A percentile compares a stretch with the other conserved stretches of the same genome.
Evolutionary conservation across 371 early-diverging fungal species (phyloP).

Genomic region (Apophysomyces sp.): DNA sequence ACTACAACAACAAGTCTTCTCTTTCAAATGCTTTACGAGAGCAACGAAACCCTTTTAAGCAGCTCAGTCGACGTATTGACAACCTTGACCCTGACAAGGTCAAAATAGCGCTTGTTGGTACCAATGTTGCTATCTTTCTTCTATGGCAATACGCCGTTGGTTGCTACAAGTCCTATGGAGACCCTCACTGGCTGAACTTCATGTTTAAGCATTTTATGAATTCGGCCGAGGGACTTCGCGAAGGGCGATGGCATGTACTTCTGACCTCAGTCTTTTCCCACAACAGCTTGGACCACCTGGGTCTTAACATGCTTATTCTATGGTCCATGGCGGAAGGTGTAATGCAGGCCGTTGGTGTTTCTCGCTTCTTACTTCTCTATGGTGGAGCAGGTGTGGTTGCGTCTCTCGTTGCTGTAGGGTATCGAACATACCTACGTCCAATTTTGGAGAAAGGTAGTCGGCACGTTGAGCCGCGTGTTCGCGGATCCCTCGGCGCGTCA

Average conservation of each 20-base stretch:
- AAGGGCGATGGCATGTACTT: slow-evolving; percentile 48
- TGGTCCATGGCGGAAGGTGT: slow-evolving; percentile 46
- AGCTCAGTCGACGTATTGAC: slow-evolving; percentile 26
- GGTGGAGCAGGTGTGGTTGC: slow-evolving; percentile 35
- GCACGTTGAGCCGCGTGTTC: background rate
- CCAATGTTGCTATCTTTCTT: slow-evolving; percentile 48
- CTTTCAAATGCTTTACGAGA: slow-evolving; percentile 20
- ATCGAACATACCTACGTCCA: slow-evolving; percentile 37
- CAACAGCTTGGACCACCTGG: slow-evolving; percentile 44
- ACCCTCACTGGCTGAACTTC: slow-evolving; percentile 37
- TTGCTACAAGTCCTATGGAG: slow-evolving; percentile 44
- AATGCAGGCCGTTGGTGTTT: slow-evolving; percentile 37
- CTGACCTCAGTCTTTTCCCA: slow-evolving; percentile 55
- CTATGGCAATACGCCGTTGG: slow-evolving; percentile 57
- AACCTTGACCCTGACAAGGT: slow-evolving; percentile 37
- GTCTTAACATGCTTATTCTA: slow-evolving; percentile 54
- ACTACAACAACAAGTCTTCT: slow-evolving; percentile 20
- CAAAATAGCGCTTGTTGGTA: slow-evolving; percentile 44
- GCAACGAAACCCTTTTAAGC: slow-evolving; percentile 22
- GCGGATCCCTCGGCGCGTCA: slow-evolving; percentile 45
- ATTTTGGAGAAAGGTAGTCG: slow-evolving; percentile 15
- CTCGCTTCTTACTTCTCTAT: slow-evolving; percentile 43
- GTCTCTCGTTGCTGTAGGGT: slow-evolving; percentile 23
- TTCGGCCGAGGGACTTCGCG: slow-evolving; percentile 28
- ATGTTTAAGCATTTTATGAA: slow-evolving; percentile 49